Base-by-base conservation (phyloP, 768 basidiomycete species). In the Leccinum aurantiacum region DNA sequence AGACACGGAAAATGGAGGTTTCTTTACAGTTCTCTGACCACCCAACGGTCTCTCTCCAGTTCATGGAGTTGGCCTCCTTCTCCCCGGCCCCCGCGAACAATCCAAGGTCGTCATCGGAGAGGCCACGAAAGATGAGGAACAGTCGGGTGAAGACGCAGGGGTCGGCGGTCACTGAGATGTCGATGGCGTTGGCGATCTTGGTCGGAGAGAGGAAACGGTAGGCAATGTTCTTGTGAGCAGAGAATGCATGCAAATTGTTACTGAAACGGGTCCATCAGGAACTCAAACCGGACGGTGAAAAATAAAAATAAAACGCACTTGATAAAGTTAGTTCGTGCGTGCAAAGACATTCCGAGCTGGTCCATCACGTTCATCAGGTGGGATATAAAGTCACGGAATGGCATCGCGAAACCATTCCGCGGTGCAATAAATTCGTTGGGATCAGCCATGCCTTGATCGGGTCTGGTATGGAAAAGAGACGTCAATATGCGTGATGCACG, bases 11-110 rank as follows among this genome's bases (percentile, higher is more conserved):
- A 71, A 87, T 76, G 15, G 81, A 76, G 19, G 84, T 68, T 62
- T 93, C 91, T 71, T 91, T 91, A 57, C 86, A 86, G 67, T 87
- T 82, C 73, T 93, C 92, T 9, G 86, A 85, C 88, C 90, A 93
- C 24, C 87, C 88, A 49, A 93, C 84, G 44, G 86, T 75, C 67
- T 89, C 89, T 58, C 90, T 78, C 92, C 92, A 94, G 74, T 93
- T 91, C 65, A 82, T 82, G 10, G 79, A 75, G 62, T 90, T 90
- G 31, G 91, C 92, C 71, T 93, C 92, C 74, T 93, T 93, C 76
- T 92, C 92, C 11, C 92, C 90, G 2, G 90, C 85, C 19, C 84
- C 87, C 6, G 85, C 84, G 70, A 93, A 93, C 44, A 84, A 70
- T 19, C 83, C 83, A 58, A 90, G 76, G 63, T 94, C 92, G 58